Conservation (phyloP, 192 early-diverging fungal species). For the Dissophora ornata region DNA sequence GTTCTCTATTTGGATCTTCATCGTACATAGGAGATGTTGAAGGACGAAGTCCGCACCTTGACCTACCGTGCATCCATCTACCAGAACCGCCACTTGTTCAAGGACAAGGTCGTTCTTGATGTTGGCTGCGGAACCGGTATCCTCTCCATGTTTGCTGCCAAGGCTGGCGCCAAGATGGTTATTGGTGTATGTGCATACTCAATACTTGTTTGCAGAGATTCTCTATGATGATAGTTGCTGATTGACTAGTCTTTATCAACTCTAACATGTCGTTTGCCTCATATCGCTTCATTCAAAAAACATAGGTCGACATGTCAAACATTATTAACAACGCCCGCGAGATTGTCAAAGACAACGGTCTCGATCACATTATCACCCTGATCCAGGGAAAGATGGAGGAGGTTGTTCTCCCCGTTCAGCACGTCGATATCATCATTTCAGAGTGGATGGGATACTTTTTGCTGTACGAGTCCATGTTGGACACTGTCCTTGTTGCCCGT, state of each 20-base stretch:
- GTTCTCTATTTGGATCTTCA: not conserved
- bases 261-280: too few relatives aligned
- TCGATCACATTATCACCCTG: slow-evolving; percentile 72
- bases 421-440: slow-evolving; percentile 88
- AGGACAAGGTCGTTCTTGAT: slow-evolving; percentile 88
- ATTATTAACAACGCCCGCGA: slow-evolving; percentile 85
- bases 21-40: slow-evolving; percentile 81
- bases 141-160: slow-evolving; percentile 91
- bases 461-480: slow-evolving; percentile 91
- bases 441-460: slow-evolving; percentile 97
- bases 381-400: slow-evolving; percentile 86
- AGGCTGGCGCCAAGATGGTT: slow-evolving; percentile 80
- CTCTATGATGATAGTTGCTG: too few relatives aligned
- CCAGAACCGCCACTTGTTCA: slow-evolving; percentile 86
- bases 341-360: slow-evolving; percentile 78
- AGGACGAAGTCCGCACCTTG: slow-evolving; percentile 83
- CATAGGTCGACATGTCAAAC: slow-evolving; percentile 86
- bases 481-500: slow-evolving; percentile 86
- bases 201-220: too few relatives aligned
- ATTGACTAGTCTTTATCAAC: too few relatives aligned
- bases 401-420: slow-evolving; percentile 76
- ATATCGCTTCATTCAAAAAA: too few relatives aligned
- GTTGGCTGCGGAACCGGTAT: slow-evolving; percentile 94
- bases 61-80: slow-evolving; percentile 86
- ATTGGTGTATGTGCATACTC: slow-evolving; percentile 49